Evolutionary conservation across 1,139 yeast genomes (phyloP).

Genomic region (Debaryomyces fabryi): DNA sequence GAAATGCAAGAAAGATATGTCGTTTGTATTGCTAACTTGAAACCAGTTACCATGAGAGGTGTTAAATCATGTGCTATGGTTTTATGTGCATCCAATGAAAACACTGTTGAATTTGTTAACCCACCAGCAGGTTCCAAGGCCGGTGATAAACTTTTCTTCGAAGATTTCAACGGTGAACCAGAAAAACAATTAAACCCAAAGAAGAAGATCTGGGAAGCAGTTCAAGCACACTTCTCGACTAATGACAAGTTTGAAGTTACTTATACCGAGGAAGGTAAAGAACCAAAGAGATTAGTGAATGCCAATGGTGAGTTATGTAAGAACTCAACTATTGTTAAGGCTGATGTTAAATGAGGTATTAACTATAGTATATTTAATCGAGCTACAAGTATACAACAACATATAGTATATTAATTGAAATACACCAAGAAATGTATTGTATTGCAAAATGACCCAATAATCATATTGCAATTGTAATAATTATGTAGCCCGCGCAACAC

Average conservation of each 20-base stretch:
- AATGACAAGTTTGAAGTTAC: slow-evolving; percentile 74
- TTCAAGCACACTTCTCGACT: slow-evolving; percentile 90
- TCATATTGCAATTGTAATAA: neutral
- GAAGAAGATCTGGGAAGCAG: slow-evolving; percentile 96
- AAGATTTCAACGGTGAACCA: slow-evolving; percentile 85
- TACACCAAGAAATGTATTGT: neutral
- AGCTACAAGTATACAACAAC: neutral
- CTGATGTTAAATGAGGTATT: slow-evolving; percentile 62
- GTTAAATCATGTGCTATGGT: slow-evolving; percentile 96
- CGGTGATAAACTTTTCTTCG: slow-evolving; percentile 96
- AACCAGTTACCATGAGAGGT: slow-evolving; percentile 76
- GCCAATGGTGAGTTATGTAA: slow-evolving; percentile 73
- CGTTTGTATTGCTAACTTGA: slow-evolving; percentile 60
- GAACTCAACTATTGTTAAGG: slow-evolving; percentile 66
- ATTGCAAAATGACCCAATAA: slow-evolving; percentile 1
- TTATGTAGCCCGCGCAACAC: slow-evolving; percentile 7
- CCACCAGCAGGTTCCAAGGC: slow-evolving; percentile 95
- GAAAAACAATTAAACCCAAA: slow-evolving; percentile 95
- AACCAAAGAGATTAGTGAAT: slow-evolving; percentile 76
- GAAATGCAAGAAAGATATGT: slow-evolving; percentile 52
- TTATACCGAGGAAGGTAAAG: slow-evolving; percentile 80
- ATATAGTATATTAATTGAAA: neutral
- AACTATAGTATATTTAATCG: neutral
- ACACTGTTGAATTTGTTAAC: slow-evolving; percentile 82
- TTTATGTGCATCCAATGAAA: slow-evolving; percentile 79